phyloP scores from a whole-genome alignment of 2,329 filamentous ascomycete species.

The Colletotrichum noveboracense region DNA sequence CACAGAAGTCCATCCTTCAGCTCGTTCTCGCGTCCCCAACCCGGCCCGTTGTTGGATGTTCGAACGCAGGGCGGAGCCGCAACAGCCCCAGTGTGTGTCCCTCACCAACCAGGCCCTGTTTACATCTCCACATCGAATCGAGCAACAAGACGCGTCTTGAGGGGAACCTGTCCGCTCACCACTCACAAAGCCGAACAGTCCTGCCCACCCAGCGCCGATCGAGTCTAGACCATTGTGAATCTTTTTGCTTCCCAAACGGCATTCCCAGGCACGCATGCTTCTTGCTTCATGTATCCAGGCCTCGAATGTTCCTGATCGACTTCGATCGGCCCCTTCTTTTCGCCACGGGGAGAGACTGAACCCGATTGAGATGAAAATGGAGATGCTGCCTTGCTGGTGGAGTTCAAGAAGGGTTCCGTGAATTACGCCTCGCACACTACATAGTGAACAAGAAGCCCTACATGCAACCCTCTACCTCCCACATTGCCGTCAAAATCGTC shows the following conservation, averaged over 20 bases:
- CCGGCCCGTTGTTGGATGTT: background rate
- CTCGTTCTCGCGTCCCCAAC: background rate
- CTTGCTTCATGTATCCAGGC: constrained; percentile 4
- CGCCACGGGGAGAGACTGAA: background rate
- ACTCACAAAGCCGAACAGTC: background rate
- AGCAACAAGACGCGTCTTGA: background rate
- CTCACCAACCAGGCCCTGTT: background rate
- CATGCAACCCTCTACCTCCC: background rate
- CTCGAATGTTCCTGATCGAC: constrained; percentile 9
- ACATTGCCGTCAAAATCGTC: background rate
- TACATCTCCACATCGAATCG: background rate
- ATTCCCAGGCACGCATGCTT: constrained; percentile 4
- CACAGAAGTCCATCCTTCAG: background rate
- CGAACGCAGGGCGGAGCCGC: background rate
- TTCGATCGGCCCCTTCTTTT: background rate
- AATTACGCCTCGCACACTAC: background rate
- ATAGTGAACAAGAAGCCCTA: background rate
- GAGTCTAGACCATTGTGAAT: background rate
- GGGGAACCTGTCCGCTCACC: background rate
- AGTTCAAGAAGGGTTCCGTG: background rate
- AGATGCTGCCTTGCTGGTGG: background rate
- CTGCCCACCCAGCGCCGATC: background rate
- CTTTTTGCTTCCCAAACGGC: background rate
- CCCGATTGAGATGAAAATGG: background rate
- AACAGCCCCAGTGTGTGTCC: background rate